These are phyloP conservation scores for Saccharomycopsis sp. DNA, from an alignment of 805 yeast genomes.

Conservation along the genomic window DNA sequence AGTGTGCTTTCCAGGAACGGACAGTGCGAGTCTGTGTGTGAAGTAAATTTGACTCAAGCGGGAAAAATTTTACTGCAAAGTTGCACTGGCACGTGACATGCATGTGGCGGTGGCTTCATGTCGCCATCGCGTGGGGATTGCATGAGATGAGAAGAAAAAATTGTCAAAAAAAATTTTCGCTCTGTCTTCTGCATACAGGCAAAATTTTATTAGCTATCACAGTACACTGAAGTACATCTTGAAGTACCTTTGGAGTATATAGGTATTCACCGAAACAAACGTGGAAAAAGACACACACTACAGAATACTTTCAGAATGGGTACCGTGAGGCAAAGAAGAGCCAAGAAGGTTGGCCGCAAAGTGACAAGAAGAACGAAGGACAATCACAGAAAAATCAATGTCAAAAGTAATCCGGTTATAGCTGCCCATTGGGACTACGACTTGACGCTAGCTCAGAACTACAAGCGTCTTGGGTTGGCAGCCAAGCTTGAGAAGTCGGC, in stretches of 20 bases:
- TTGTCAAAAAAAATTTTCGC: not conserved
- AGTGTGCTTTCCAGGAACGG: not conserved
- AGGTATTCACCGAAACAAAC: too few species aligned
- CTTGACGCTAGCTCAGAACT: slow-evolving; percentile 78
- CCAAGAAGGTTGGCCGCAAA: slow-evolving; percentile 64
- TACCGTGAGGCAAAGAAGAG: slow-evolving; percentile 81
- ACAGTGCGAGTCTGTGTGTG: not conserved
- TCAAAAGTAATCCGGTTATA: slow-evolving; percentile 70
- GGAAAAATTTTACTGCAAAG: too few species aligned
- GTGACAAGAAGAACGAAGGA: slow-evolving; percentile 67
- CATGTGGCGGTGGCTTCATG: not conserved
- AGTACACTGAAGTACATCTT: too few species aligned
- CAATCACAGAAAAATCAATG: slow-evolving; percentile 57
- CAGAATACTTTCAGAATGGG: too few species aligned
- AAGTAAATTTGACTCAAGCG: too few species aligned
- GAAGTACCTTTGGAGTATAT: too few species aligned
- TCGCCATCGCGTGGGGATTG: not conserved
- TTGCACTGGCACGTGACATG: not conserved
- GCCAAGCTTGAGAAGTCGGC: slow-evolving; percentile 59
- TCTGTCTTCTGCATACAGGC: too few species aligned
- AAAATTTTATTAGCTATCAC: too few species aligned
- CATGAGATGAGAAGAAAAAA: not conserved
- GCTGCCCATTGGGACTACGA: slow-evolving; percentile 87
- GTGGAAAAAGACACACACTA: too few species aligned
- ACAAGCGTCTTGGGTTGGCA: slow-evolving; percentile 71